Conservation (phyloP, 192 early-diverging fungal genomes). For the Entomortierella beljakovae region DNA sequence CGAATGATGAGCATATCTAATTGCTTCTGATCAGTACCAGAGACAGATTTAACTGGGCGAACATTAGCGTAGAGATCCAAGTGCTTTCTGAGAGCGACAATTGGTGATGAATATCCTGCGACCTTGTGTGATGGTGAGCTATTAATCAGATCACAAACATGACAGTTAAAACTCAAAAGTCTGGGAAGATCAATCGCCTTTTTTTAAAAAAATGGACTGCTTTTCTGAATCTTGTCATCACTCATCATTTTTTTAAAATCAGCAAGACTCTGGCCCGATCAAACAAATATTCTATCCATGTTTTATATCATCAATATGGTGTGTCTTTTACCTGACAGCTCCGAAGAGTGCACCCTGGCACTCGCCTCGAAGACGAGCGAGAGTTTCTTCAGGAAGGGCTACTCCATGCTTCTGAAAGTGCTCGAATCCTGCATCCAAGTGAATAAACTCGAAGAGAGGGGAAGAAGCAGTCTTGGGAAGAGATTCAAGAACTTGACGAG, state of each 20-base stretch:
- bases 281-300: no score
- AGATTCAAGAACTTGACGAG: constrained; percentile 87
- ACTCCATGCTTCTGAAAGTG: constrained; percentile 94
- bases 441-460: constrained; percentile 81
- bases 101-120: constrained; percentile 97
- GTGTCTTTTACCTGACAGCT: constrained; percentile 78
- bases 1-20: constrained; percentile 98
- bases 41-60: constrained; percentile 87
- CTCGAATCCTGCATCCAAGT: constrained; percentile 96
- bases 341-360: constrained; percentile 97
- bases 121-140: constrained; percentile 99
- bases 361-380: constrained; percentile 80
- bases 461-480: constrained; percentile 61
- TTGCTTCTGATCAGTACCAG: constrained; percentile 66
- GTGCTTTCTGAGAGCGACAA: constrained; percentile 95
- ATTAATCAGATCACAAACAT: no score
- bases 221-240: constrained; percentile 17
- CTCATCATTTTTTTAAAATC: not conserved
- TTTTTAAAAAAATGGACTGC: constrained; percentile 38
- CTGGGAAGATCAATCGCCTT: no score
- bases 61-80: constrained; percentile 98
- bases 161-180: no score
- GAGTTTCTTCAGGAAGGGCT: constrained; percentile 90
- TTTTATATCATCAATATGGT: constrained; percentile 1
- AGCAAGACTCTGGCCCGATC: not conserved